phyloP scores from a whole-genome alignment of 1,284 basidiomycete species.

The Rhodotorula sp. region DNA sequence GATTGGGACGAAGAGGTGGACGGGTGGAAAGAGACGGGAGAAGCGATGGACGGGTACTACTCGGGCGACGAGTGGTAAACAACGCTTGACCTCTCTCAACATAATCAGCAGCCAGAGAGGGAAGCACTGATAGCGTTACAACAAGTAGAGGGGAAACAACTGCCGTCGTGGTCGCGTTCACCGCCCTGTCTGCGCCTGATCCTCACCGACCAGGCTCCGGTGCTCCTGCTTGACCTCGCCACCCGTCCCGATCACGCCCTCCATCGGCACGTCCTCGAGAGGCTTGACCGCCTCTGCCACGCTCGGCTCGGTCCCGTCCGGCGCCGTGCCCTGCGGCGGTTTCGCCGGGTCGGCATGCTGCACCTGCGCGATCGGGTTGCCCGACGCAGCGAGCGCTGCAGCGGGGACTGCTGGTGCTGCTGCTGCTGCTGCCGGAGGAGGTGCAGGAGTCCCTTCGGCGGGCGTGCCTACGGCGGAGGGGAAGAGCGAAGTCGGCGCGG shows the following conservation, averaged over 20 bases:
- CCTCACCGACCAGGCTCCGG: slow-evolving; percentile 15
- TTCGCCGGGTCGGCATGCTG: slow-evolving; percentile 13
- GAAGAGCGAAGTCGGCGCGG: background rate
- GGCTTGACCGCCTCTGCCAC: slow-evolving; percentile 17
- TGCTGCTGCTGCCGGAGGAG: no score
- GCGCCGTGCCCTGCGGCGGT: slow-evolving; percentile 3
- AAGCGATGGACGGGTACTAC: slow-evolving; percentile 41
- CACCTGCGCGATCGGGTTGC: slow-evolving; percentile 6
- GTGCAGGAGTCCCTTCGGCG: background rate
- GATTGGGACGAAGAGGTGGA: slow-evolving; percentile 40
- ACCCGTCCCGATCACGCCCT: slow-evolving; percentile 7
- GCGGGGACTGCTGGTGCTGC: background rate
- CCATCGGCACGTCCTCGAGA: slow-evolving; percentile 8
- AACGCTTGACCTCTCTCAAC: no score
- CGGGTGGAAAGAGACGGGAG: slow-evolving; percentile 36
- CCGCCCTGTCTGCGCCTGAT: background rate
- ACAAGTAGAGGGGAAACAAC: background rate
- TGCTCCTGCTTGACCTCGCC: slow-evolving; percentile 18
- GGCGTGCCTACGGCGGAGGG: background rate
- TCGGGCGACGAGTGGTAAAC: slow-evolving; percentile 19
- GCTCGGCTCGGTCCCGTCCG: background rate
- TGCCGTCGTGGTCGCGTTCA: no score
- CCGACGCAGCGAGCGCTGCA: background rate
- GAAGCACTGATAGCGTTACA: background rate
- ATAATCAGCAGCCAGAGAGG: background rate